Base-by-base conservation (phyloP, 108 stramenopile species). In the Cyclostephanos tholiformis region DNA sequence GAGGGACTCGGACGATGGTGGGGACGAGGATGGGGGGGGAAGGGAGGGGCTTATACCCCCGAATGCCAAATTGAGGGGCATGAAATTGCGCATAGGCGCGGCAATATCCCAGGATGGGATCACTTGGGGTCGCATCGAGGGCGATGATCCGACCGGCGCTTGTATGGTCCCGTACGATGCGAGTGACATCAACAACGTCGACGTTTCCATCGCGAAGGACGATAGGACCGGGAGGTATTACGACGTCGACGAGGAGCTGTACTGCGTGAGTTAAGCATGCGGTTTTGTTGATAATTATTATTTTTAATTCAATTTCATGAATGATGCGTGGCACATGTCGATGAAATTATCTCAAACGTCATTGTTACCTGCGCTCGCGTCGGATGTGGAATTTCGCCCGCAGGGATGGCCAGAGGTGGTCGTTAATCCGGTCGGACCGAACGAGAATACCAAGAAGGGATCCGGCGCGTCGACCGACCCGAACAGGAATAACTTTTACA, bases 21-120 rank as follows among this genome's bases (percentile, higher is more conserved):
- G 4, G 3, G 32, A 32, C 32, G 32, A 4, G 3, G 32, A 32
- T 32, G 32, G 14, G 2, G 44, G 16, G 41, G 41, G 8, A 10
- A 41, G 12, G 44, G 1, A 0, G 41, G 8, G 12, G 12, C 71
- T 59, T 13, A 82, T 83, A 26, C 53, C 80, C 5, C 69, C 62
- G 32, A 70, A 75, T 63, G 84, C 92, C 43, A 88, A 38, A 30
- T 86, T 94, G 27, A 89, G 91, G 74, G 96, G 96, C 2, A 93
- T 95, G 92, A 91, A 88, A 57, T 80, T 97, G 82, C 88, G 82
- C 29, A 95, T 97, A 68, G 96, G 96, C 50, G 92, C 93, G 4
- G 91, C 92, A 6, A 84, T 95, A n/a, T 89, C 87, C 17, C 94
- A 97, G 80, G 96, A 97, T 83, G 96, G 96, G 20, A 61, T 82